Conservation (phyloP, 371 early-diverging fungal genomes). For the Mortierella sp. region DNA sequence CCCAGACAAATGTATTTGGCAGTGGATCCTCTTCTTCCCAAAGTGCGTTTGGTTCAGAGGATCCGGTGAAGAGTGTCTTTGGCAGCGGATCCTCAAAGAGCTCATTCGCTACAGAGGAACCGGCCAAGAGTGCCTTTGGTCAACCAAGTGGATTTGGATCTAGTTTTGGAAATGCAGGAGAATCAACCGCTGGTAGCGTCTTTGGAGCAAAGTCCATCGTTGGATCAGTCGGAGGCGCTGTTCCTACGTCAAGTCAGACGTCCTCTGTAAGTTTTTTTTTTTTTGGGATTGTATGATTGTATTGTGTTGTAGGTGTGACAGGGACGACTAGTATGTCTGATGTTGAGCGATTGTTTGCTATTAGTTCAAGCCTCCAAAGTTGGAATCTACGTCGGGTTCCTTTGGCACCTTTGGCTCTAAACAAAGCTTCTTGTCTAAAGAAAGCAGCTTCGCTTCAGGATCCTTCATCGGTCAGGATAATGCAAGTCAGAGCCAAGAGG, state of each 20-base stretch:
- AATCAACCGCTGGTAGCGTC: constrained; percentile 41
- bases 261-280: constrained; percentile 3
- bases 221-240: constrained; percentile 25
- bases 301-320: not conserved
- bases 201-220: constrained; percentile 42
- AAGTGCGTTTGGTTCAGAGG: not conserved
- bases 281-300: not conserved
- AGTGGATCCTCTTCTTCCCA: constrained; percentile 7
- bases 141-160: constrained; percentile 13
- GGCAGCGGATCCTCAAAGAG: constrained; percentile 16
- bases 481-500: constrained; percentile 17
- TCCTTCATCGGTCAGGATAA: constrained; percentile 29
- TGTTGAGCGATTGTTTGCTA: not conserved
- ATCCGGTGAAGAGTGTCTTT: constrained; percentile 22
- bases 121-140: constrained; percentile 31
- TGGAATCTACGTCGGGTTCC: constrained; percentile 5
- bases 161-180: constrained; percentile 2
- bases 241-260: constrained; percentile 10
- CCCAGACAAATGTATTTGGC: constrained; percentile 27
- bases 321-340: not conserved
- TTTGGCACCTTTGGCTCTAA: constrained; percentile 47
- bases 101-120: not conserved
- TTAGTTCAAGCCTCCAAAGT: constrained; percentile 11
- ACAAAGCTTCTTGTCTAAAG: constrained; percentile 20
- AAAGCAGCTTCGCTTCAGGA: constrained; percentile 36